These are phyloP conservation scores for Lepidopterella palustris DNA, from an alignment of 495 filamentous ascomycete genomes.

Conservation along the genomic window DNA sequence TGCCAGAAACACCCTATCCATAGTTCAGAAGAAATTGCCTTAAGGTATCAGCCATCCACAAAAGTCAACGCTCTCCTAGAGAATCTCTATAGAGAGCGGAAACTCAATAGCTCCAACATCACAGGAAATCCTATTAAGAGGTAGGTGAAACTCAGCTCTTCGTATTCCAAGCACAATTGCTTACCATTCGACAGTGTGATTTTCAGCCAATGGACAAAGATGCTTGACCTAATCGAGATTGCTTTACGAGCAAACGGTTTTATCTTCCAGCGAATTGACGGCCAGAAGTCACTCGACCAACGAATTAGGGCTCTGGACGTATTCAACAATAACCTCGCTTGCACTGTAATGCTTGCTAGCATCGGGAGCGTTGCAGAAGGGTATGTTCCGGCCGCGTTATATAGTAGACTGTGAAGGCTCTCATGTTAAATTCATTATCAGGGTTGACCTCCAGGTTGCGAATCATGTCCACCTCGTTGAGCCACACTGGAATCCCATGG, in stretches of 20 bases:
- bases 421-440: too few species aligned
- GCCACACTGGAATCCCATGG: slow-evolving; percentile 25
- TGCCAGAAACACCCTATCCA: too few species aligned
- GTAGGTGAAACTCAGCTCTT: not conserved
- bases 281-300: not conserved
- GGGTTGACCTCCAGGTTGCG: slow-evolving; percentile 30
- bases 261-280: not conserved
- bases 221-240: not conserved
- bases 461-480: slow-evolving; percentile 30
- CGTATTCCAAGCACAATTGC: not conserved
- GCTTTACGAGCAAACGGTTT: not conserved
- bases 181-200: not conserved
- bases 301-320: not conserved
- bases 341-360: slow-evolving; percentile 31
- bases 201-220: slow-evolving; percentile 1
- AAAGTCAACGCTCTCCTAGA: not conserved
- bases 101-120: not conserved
- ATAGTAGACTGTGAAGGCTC: too few species aligned
- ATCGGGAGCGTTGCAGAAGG: slow-evolving; percentile 33
- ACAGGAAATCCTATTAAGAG: not conserved
- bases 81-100: not conserved
- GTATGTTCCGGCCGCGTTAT: slow-evolving; percentile 12
- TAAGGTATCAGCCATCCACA: not conserved
- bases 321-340: slow-evolving; percentile 4
- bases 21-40: not conserved